Evolutionary conservation across 495 filamentous ascomycete species (phyloP).

Genomic region (Achaetomiella virescens): DNA sequence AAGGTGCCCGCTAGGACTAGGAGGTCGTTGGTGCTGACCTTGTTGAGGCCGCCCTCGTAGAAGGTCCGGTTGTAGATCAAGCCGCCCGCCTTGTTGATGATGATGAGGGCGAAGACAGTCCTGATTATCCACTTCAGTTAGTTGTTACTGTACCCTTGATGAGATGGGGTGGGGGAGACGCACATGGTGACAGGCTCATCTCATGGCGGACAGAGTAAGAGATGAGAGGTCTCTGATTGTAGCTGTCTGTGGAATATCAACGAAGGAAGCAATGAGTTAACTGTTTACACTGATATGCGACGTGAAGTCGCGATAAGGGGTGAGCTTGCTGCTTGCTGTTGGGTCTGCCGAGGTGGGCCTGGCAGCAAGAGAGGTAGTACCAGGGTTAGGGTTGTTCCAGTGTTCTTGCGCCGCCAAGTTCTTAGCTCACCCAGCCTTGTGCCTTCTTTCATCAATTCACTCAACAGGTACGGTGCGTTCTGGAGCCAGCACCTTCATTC

Average conservation of each 20-base stretch:
- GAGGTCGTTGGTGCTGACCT: slow-evolving; percentile 87
- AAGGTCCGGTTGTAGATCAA: slow-evolving; percentile 94
- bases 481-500: too few species aligned
- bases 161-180: background rate
- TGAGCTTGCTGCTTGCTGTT: background rate
- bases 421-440: too few species aligned
- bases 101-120: slow-evolving; percentile 88
- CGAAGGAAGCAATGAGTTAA: background rate
- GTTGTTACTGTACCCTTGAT: background rate
- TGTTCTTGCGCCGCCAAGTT: too few species aligned
- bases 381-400: too few species aligned
- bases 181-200: slow-evolving; percentile 20
- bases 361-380: too few species aligned
- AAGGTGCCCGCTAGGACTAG: slow-evolving; percentile 97
- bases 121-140: slow-evolving; percentile 37
- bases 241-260: background rate
- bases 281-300: background rate
- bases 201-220: slow-evolving; percentile 1
- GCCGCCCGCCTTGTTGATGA: slow-evolving; percentile 97
- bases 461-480: too few species aligned
- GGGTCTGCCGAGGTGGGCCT: too few species aligned
- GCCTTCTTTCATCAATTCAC: too few species aligned
- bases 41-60: slow-evolving; percentile 68
- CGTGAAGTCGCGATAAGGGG: background rate
- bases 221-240: background rate